A percentile compares a stretch with the other conserved stretches of the same genome.
These are phyloP conservation scores for Colletotrichum costaricense DNA, from an alignment of 2,329 filamentous ascomycete genomes.

Conservation along the genomic window DNA sequence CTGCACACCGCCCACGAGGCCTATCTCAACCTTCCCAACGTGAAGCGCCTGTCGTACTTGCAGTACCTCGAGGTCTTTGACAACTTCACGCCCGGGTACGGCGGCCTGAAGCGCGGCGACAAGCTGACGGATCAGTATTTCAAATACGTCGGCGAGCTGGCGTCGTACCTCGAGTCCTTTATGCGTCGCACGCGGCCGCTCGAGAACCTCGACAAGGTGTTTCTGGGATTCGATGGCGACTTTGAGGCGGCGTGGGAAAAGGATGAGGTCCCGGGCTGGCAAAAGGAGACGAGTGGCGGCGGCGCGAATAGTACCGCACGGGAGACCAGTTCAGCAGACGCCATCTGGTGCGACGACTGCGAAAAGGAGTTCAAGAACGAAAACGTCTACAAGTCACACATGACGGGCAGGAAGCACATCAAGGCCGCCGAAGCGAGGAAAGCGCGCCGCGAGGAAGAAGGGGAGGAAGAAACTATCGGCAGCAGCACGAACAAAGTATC, in stretches of 20 bases:
- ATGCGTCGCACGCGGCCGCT: conserved; percentile 86
- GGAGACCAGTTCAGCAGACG: conserved; percentile 61
- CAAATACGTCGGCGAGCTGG: conserved; percentile 83
- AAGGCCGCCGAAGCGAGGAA: conserved; percentile 79
- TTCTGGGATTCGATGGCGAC: conserved; percentile 81
- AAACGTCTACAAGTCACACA: conserved; percentile 91
- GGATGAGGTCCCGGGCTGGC: conserved; percentile 84
- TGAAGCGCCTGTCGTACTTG: conserved; percentile 87
- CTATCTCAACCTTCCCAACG: conserved; percentile 88
- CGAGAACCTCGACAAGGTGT: conserved; percentile 84
- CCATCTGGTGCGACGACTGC: conserved; percentile 90
- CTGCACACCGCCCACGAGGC: conserved; percentile 85
- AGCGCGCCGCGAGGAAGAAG: conserved; percentile 55
- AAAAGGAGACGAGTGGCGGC: conserved; percentile 59
- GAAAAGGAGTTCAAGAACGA: conserved; percentile 96
- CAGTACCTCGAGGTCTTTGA: conserved; percentile 96
- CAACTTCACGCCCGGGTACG: conserved; percentile 79
- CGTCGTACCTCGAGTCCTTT: conserved; percentile 87
- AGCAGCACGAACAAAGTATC: conserved; percentile 45
- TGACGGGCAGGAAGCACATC: conserved; percentile 92
- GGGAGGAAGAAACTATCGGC: conserved; percentile 43
- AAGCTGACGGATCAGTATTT: conserved; percentile 96
- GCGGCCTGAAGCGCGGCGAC: conserved; percentile 80
- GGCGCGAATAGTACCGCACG: conserved; percentile 48
- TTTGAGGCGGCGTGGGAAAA: conserved; percentile 87